Evolutionary conservation across 148 eudicot genomes (phyloP).

Genomic region (Rhododendron henanense): DNA sequence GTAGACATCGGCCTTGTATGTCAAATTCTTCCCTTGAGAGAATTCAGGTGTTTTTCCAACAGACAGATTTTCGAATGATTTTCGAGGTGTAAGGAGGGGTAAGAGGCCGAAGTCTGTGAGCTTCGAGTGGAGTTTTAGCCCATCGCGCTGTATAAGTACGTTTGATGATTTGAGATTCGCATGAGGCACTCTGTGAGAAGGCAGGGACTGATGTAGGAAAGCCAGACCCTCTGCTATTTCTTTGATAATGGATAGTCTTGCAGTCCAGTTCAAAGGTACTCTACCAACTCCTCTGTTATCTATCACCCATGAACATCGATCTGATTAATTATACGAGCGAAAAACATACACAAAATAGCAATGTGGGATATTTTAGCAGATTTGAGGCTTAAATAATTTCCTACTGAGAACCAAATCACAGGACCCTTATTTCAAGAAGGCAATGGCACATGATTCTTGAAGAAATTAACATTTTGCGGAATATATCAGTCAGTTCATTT

Average conservation of each 20-base stretch:
- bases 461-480: neutral
- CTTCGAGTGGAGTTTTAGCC: slow-evolving; percentile 23
- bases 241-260: slow-evolving; percentile 41
- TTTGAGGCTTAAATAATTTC: neutral
- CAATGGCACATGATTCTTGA: neutral
- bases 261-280: slow-evolving; percentile 35
- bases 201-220: slow-evolving; percentile 29
- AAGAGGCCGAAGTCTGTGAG: slow-evolving; percentile 40
- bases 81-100: slow-evolving; percentile 24
- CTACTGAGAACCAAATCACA: neutral
- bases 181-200: slow-evolving; percentile 35
- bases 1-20: slow-evolving; percentile 38
- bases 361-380: neutral
- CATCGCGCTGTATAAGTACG: slow-evolving; percentile 22
- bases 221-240: slow-evolving; percentile 32
- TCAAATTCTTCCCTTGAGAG: slow-evolving; percentile 18
- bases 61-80: slow-evolving; percentile 24
- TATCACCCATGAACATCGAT: slow-evolving; percentile 1
- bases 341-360: neutral
- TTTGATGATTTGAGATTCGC: slow-evolving; percentile 53
- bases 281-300: slow-evolving; percentile 38
- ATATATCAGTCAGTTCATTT: neutral
- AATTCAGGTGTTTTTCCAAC: slow-evolving; percentile 31
- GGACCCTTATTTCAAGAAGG: neutral
- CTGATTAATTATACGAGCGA: neutral